phyloP scores from a whole-genome alignment of 73 alveolate genomes.

The Effrenium voratum region DNA sequence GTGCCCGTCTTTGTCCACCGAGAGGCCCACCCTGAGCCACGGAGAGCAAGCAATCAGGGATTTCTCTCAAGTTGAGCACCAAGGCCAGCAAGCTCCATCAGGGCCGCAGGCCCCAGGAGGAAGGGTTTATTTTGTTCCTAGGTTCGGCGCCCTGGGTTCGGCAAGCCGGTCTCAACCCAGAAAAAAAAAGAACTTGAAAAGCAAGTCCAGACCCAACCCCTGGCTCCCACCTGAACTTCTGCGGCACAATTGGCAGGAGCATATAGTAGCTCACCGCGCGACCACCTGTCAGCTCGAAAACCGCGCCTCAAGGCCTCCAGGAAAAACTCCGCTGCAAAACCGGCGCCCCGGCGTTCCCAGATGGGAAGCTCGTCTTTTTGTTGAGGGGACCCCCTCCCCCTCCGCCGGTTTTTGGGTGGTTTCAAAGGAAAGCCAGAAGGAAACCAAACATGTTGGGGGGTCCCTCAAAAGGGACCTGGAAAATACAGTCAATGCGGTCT shows the following conservation, averaged over 20 bases:
- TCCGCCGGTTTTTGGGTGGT: too few relatives aligned
- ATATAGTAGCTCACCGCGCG: conserved; percentile 54
- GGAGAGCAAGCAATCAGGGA: too few relatives aligned
- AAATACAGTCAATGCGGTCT: too few relatives aligned
- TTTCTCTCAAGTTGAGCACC: background rate
- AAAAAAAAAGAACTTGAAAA: background rate
- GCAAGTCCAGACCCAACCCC: background rate
- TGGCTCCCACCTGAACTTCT: conserved; percentile 40
- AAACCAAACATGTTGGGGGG: too few relatives aligned
- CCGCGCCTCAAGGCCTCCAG: background rate
- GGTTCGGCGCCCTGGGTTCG: too few relatives aligned
- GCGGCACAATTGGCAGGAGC: conserved; percentile 76
- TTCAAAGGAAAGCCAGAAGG: too few relatives aligned
- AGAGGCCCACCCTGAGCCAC: conserved; percentile 37
- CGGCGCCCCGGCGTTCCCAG: background rate
- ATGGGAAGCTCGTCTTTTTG: background rate
- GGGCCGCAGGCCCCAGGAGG: too few relatives aligned
- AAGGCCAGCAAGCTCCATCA: background rate
- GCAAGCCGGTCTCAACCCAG: too few relatives aligned
- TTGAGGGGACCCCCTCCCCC: too few relatives aligned
- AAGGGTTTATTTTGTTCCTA: too few relatives aligned
- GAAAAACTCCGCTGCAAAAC: background rate
- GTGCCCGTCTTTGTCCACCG: conserved; percentile 56
- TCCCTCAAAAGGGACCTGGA: too few relatives aligned
- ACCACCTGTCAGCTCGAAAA: conserved; percentile 6